Base-by-base conservation (phyloP, 1,284 basidiomycete genomes). In the Moniliella sp. region DNA sequence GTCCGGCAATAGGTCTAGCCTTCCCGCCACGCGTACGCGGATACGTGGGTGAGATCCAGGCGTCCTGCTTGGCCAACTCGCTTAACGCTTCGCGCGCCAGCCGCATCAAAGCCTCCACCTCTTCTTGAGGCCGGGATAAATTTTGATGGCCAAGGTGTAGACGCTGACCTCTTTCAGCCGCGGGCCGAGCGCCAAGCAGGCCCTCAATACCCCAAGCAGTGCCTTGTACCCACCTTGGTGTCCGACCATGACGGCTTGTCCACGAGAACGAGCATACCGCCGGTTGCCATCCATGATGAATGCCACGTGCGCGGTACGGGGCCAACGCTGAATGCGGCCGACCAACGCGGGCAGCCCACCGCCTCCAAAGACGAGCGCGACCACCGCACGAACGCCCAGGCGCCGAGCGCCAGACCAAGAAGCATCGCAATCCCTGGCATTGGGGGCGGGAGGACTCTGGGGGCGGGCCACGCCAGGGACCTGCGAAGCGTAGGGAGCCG, bases 251-350 rank as follows among this genome's bases (percentile, higher is more conserved):
- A 56, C 42, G 17, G 38, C 35, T 13, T 45, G 33, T 5, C 39
- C 35, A n/a, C 25, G 34, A 5, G 35, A 44, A n/a, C 78, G 69
- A 0, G 91, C 88, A 57, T 80, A 93, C 4, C 91, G 69, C 32
- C 91, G 67, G 61, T 97, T 99, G 3, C 91, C 91, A 51, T 99
- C 91, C 83, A 99, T 91, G 21, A 93, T 78, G 57, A 99, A 88
- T 2, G 79, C 86, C 26, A 97, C 71, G 66, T 99, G 91, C 26
- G 67, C 63, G 0, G 91, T 91, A 13, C 91, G 68, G 1, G 91
- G 88, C 0, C 86, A n/a, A n/a, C n/a, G n/a, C n/a, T n/a, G n/a
- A n/a, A n/a, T n/a, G n/a, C n/a, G n/a, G n/a, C n/a, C n/a, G n/a
- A n/a, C n/a, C n/a, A n/a, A n/a, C n/a, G n/a, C n/a, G n/a, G n/a